A percentile compares a stretch with the other conserved stretches of the same genome.
phyloP scores from a whole-genome alignment of 2,329 filamentous ascomycete genomes.

The Emmonsia crescens region DNA sequence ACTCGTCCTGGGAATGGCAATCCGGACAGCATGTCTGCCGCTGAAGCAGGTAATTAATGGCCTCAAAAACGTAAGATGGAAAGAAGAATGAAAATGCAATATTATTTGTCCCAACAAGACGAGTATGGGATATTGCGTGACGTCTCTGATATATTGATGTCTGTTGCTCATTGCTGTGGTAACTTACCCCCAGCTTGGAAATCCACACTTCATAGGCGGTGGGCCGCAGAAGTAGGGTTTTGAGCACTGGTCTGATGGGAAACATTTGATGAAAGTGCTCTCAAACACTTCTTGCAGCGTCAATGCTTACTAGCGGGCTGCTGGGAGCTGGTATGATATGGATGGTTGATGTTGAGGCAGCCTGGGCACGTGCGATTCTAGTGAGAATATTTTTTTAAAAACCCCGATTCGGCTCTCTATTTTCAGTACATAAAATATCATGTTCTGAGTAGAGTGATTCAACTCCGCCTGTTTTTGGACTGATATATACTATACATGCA shows the following conservation, averaged over 20 bases:
- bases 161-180: neutral
- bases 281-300: neutral
- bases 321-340: neutral
- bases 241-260: neutral
- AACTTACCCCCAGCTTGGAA: neutral
- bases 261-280: neutral
- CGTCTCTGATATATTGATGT: neutral
- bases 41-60: too few relatives aligned
- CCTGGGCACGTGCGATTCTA: neutral
- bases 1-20: neutral
- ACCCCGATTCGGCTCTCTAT: neutral
- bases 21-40: neutral
- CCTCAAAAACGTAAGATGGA: neutral
- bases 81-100: neutral
- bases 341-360: neutral
- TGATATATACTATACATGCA: neutral
- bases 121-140: neutral
- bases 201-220: neutral
- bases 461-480: neutral
- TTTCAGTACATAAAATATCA: neutral
- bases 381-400: neutral
- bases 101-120: neutral
- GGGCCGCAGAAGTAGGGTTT: neutral
- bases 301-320: neutral
- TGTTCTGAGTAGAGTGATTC: neutral